Base-by-base conservation (phyloP, 164 flowering plant species). In the Macadamia integrifolia region DNA sequence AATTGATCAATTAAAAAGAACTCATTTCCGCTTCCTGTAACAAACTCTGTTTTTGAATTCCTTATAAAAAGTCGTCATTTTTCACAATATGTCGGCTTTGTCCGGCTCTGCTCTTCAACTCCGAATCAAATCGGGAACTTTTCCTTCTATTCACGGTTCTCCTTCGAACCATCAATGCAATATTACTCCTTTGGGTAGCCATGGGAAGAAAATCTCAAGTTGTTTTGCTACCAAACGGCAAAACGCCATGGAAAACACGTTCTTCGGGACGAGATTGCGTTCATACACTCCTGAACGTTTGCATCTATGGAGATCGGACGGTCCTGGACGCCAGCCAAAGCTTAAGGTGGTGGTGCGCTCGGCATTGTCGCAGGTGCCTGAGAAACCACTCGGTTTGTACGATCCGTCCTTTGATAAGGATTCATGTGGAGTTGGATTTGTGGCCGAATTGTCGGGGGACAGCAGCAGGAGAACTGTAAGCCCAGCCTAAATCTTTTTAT, bases 351-450 rank as follows among this genome's bases (percentile, higher is more conserved):
- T 79, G 31, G 85, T 78, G 46, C 79, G 81, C 10, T 83, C 93
- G 56, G 77, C 80, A 30, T 56, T 95, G 64, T 95, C 99, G 12
- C 86, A 77, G 65, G 93, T 91, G 35, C 99, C 99, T 50, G 96
- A 91, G 79, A 88, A 89, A 85, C 96, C 97, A 5, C 85, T 91
- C 23, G 99, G 99, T 9, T 77, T 95, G 6, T 95, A 92, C 55
- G 93, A 95, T 77, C 92, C 99, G 5, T 65, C 83, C 1, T 86
- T 87, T 50, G 99, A 95, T 74, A 95, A 89, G 83, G 99, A 95
- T 72, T 91, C 99, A 1, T 95, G 99, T 61, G 99, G 99, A 11
- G 99, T 95, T 40, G 99, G 99, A 42, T 95, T 95, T 44, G 90
- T 92, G 18, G 99, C 98, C 0, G 99, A 95, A 69, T 76, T 95